Evolutionary conservation across 2,329 filamentous ascomycete species (phyloP).

Genomic region (Phyllosticta capitalensis): DNA sequence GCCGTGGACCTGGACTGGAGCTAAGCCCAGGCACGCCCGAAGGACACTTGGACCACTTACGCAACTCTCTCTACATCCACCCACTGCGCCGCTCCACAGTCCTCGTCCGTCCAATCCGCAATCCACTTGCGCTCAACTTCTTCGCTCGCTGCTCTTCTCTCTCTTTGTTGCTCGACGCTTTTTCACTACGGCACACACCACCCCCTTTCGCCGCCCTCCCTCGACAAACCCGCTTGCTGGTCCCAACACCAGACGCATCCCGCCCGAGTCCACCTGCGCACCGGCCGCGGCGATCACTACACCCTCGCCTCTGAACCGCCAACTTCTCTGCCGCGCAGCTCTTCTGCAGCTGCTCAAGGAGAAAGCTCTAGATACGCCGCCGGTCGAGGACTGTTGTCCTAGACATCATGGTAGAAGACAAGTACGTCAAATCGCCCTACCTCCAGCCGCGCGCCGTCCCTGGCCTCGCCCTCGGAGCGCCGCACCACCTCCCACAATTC

Average conservation of each 20-base stretch:
- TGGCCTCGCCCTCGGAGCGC: background rate
- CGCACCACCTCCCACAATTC: background rate
- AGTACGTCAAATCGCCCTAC: slow-evolving; percentile 20
- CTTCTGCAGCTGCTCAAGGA: background rate
- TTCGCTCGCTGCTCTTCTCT: background rate
- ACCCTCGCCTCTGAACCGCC: background rate
- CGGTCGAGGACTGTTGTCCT: background rate
- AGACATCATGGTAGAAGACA: slow-evolving; percentile 30
- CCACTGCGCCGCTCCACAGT: slow-evolving; percentile 2
- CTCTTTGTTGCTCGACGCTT: background rate
- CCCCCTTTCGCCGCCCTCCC: background rate
- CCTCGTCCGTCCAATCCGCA: slow-evolving; percentile 2
- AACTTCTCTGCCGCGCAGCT: background rate
- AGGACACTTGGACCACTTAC: slow-evolving; percentile 8
- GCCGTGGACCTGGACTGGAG: background rate
- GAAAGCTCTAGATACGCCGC: background rate
- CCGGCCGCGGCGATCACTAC: background rate
- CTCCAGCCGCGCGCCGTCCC: background rate
- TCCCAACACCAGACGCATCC: background rate
- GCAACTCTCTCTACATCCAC: slow-evolving; percentile 6
- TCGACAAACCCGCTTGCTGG: background rate
- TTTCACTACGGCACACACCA: too few relatives aligned
- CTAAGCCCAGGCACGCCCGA: slow-evolving; percentile 5
- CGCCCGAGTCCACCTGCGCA: background rate
- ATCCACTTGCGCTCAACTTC: slow-evolving; percentile 1